Base-by-base conservation (phyloP, 768 basidiomycete species). In the Naganishia randhawae region DNA sequence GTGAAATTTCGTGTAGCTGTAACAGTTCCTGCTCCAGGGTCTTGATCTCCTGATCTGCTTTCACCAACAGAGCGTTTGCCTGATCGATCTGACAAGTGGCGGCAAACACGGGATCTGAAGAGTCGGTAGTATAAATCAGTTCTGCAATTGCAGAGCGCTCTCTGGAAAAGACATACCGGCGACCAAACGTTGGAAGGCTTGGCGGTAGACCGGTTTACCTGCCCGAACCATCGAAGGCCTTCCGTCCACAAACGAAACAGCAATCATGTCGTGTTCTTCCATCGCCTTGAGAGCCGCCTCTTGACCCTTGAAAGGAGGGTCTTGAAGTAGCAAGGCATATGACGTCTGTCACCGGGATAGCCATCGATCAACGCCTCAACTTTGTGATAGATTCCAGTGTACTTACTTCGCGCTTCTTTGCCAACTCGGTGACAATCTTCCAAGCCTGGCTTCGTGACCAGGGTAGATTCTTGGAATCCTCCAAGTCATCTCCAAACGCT, bases 391-490 rank as follows among this genome's bases (percentile, higher is more conserved):
- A 32, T 16, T 33, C 25, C 16, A n/a, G 22, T 63, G 17, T 25
- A 64, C 80, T 69, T 53, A 81, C 82, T 69, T 83, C 81, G 41
- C 87, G 84, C 54, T 84, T 82, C 71, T 84, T 84, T 0, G 91
- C 84, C 39, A 99, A 84, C 13, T 84, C 82, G 73, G 87, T 88
- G 64, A 97, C 82, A 17, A 98, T 82, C 22, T 83, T 84, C 92
- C 93, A 97, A 0, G 86, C 92, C 75, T 98, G 92, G 69, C 91
- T 88, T 52, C 88, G 83, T 5, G 87, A 84, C 96, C 96, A 99
- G 0, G 86, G 83, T 42, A 95, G 80, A 52, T 76, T 82, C 80
- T 92, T 93, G 2, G 89, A 89, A 74, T 96, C 94, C 65, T 95
- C 92, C 1, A 83, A 80, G 75, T 96, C 94, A 71, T 96, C 93